A percentile compares a stretch with the other conserved stretches of the same genome.
Evolutionary conservation across 2,329 filamentous ascomycete genomes (phyloP).

Genomic region (Fonsecaea pedrosoi): DNA sequence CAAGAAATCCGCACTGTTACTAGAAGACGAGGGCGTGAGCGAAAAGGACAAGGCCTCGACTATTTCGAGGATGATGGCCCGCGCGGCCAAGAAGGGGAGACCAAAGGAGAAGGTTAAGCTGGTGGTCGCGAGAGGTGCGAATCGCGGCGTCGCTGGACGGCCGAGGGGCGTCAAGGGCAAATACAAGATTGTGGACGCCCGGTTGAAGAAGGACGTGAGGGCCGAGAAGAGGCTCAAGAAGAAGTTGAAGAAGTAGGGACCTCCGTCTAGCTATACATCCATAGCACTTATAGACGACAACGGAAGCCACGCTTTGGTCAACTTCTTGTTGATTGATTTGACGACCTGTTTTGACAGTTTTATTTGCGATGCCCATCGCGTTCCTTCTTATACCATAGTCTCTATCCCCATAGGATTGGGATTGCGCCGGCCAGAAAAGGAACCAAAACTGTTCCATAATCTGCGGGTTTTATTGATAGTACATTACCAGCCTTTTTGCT

Average conservation of each 20-base stretch:
- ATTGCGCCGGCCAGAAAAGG: neutral
- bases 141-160: conserved; percentile 83
- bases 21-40: conserved; percentile 87
- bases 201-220: conserved; percentile 95
- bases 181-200: conserved; percentile 95
- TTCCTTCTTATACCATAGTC: neutral
- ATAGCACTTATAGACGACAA: neutral
- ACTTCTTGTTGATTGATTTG: neutral
- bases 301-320: neutral
- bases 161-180: conserved; percentile 92
- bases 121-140: conserved; percentile 83
- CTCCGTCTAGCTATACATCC: neutral
- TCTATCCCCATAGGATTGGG: neutral
- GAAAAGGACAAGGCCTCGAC: conserved; percentile 93
- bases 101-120: conserved; percentile 82
- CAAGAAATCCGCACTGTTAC: conserved; percentile 92
- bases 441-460: neutral
- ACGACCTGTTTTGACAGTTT: neutral
- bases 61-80: conserved; percentile 81
- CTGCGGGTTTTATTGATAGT: neutral
- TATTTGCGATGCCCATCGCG: neutral
- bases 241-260: conserved; percentile 63
- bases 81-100: conserved; percentile 72
- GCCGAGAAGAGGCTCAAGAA: conserved; percentile 82
- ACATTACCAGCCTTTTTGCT: neutral